Conservation (phyloP, 352 stramenopile species). For the Globisporangium spinosum region DNA sequence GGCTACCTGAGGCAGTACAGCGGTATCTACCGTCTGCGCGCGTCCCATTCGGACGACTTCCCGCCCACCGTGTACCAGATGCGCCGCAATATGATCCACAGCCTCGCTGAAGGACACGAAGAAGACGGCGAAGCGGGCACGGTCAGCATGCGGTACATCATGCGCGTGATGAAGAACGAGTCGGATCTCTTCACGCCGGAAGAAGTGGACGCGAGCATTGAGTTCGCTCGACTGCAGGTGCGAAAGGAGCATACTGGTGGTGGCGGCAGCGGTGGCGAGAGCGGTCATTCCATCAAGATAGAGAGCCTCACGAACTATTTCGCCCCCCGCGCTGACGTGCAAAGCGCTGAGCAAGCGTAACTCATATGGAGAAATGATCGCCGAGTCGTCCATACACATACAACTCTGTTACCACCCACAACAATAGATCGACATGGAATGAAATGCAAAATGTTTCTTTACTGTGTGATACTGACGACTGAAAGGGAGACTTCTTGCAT, state of each 20-base stretch:
- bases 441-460: neutral
- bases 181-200: constrained; percentile 44
- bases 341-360: neutral
- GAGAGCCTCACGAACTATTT: constrained; percentile 11
- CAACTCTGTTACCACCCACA: neutral
- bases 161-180: constrained; percentile 49
- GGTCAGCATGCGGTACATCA: constrained; percentile 54
- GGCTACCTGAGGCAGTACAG: constrained; percentile 49
- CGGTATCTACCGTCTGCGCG: constrained; percentile 52
- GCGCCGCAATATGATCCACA: constrained; percentile 53
- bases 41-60: constrained; percentile 49
- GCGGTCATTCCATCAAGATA: constrained; percentile 5
- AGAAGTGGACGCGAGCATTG: constrained; percentile 51
- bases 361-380: neutral
- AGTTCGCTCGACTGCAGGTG: constrained; percentile 30
- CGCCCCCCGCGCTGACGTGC: neutral
- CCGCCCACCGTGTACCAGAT: constrained; percentile 44
- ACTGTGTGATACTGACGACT: neutral
- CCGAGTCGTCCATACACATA: neutral
- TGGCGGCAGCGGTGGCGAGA: neutral
- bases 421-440: neutral
- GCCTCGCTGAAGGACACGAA: constrained; percentile 53
- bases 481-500: neutral
- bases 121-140: constrained; percentile 39
- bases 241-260: neutral